phyloP scores from a whole-genome alignment of 2,329 filamentous ascomycete species.

The Exophiala alcalophila region DNA sequence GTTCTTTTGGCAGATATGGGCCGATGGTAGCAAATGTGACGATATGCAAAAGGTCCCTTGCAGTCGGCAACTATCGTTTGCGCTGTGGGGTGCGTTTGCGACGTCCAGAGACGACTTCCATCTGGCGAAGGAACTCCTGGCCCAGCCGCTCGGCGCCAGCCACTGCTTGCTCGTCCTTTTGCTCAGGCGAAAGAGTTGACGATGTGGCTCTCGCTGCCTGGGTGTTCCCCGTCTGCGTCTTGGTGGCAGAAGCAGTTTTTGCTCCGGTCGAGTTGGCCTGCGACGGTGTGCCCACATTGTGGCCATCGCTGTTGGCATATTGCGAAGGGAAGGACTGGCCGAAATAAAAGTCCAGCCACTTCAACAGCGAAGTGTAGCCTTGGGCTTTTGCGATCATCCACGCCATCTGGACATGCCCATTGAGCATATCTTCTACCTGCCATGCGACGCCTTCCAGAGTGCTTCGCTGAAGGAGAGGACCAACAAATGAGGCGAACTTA shows the following conservation, averaged over 20 bases:
- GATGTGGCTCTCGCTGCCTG: not conserved
- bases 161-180: constrained; percentile 5
- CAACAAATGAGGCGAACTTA: not conserved
- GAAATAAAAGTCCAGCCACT: constrained; percentile 20
- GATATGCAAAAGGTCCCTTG: too few relatives aligned
- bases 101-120: constrained; percentile 7
- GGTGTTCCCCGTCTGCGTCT: too few relatives aligned
- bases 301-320: constrained; percentile 2
- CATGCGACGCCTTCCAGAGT: constrained; percentile 15
- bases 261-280: not conserved
- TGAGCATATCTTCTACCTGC: constrained; percentile 18
- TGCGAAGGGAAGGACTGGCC: too few relatives aligned
- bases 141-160: constrained; percentile 7
- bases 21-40: too few relatives aligned
- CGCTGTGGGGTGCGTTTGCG: constrained; percentile 9
- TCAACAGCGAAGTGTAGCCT: constrained; percentile 17
- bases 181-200: not conserved
- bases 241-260: too few relatives aligned
- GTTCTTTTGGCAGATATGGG: too few relatives aligned
- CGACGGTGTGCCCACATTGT: too few relatives aligned
- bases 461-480: not conserved
- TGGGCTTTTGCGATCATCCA: constrained; percentile 19
- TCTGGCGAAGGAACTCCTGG: constrained; percentile 8
- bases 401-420: constrained; percentile 21
- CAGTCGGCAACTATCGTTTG: constrained; percentile 10